Conservation (phyloP, 2,329 filamentous ascomycete genomes). For the Fusarium mundagurra region DNA sequence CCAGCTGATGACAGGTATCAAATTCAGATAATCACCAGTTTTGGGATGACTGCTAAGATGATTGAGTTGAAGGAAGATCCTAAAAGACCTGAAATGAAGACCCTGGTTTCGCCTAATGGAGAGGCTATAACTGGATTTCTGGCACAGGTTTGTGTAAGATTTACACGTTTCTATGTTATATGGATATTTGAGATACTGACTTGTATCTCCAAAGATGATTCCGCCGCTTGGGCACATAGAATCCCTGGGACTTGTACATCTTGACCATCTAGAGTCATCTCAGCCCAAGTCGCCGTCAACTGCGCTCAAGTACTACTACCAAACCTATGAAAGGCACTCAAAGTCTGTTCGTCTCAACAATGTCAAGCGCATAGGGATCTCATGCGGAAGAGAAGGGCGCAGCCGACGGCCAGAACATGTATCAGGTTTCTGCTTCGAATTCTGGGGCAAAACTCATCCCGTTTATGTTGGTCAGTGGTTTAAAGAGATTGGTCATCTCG, state of each 20-base stretch:
- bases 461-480: conserved; percentile 13
- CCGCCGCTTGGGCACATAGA: too few species aligned
- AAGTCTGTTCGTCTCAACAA: too few species aligned
- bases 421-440: conserved; percentile 11
- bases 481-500: not conserved
- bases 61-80: too few species aligned
- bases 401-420: not conserved
- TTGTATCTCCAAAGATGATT: too few species aligned
- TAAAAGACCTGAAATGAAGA: too few species aligned
- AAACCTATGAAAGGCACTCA: too few species aligned
- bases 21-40: not conserved
- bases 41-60: fast-evolving
- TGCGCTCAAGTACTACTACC: too few species aligned
- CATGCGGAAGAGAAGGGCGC: not conserved
- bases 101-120: not conserved
- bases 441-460: not conserved
- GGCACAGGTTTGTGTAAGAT: not conserved
- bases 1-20: fast-evolving
- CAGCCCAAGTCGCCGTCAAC: too few species aligned
- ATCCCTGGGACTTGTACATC: too few species aligned
- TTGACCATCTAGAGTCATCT: too few species aligned
- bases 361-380: not conserved
- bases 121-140: not conserved
- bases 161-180: too few species aligned
- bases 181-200: fast-evolving